These are phyloP conservation scores for Sarcodon sp. DNA, from an alignment of 768 basidiomycete genomes.

Conservation along the genomic window DNA sequence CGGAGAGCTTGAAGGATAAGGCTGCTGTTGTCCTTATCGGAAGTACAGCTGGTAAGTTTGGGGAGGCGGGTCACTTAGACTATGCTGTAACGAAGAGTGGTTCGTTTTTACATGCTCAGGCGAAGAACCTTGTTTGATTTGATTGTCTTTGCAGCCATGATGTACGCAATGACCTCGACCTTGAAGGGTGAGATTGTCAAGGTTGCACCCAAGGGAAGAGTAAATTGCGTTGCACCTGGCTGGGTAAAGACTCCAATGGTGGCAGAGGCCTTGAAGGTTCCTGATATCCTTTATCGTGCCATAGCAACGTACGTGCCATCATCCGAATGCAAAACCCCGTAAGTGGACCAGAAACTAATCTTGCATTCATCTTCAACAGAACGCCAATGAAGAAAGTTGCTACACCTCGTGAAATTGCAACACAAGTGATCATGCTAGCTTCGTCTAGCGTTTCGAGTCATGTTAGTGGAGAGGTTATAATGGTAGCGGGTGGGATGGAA, in stretches of 20 bases:
- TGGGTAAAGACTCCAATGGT: slow-evolving; percentile 52
- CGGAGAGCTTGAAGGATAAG: slow-evolving; percentile 32
- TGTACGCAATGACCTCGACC: slow-evolving; percentile 56
- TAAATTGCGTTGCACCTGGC: slow-evolving; percentile 51
- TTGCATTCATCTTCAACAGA: slow-evolving; percentile 18
- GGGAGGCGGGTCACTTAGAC: slow-evolving; percentile 56
- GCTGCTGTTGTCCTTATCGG: slow-evolving; percentile 57
- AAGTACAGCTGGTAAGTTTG: slow-evolving; percentile 61
- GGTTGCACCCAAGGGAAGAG: slow-evolving; percentile 57
- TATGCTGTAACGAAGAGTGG: slow-evolving; percentile 61
- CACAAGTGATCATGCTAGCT: slow-evolving; percentile 48
- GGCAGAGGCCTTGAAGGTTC: slow-evolving; percentile 41
- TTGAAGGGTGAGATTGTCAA: slow-evolving; percentile 77
- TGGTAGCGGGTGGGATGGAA: slow-evolving; percentile 75
- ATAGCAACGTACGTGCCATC: slow-evolving; percentile 46
- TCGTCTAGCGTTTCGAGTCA: slow-evolving; percentile 55
- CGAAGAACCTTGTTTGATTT: neutral
- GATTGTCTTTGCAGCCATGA: slow-evolving; percentile 33
- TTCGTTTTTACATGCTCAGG: slow-evolving; percentile 14
- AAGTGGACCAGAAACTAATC: neutral
- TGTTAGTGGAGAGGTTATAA: slow-evolving; percentile 54
- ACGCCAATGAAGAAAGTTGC: slow-evolving; percentile 63
- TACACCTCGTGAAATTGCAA: slow-evolving; percentile 47
- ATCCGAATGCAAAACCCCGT: neutral
- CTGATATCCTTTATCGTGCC: slow-evolving; percentile 37